A percentile compares a stretch with the other conserved stretches of the same genome.
Evolutionary conservation across 345 rosid genomes (phyloP).

Genomic region (Garcia nutans): DNA sequence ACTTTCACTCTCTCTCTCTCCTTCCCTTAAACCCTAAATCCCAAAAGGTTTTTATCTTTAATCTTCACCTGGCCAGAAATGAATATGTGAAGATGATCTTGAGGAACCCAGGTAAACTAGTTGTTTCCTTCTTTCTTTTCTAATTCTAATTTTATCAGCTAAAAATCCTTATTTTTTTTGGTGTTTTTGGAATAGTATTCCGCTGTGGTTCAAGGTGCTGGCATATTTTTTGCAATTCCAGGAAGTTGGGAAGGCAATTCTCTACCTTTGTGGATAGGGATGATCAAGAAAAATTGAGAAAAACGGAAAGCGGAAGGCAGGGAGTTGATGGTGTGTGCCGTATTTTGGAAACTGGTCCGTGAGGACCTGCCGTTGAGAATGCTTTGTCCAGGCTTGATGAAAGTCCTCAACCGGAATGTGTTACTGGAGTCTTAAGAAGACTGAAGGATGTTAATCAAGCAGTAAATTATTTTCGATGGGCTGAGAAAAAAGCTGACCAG

Average conservation of each 20-base stretch:
- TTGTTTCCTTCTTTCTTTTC: background rate
- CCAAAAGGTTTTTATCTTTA: background rate
- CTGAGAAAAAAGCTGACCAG: conserved; percentile 55
- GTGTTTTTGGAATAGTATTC: conserved; percentile 37
- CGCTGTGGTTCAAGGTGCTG: conserved; percentile 21
- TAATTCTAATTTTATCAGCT: background rate
- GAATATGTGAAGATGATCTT: conserved; percentile 15
- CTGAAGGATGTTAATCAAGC: conserved; percentile 61
- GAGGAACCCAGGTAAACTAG: conserved; percentile 19
- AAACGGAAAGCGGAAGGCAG: conserved; percentile 33
- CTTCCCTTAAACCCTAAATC: background rate
- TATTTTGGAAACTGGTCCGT: conserved; percentile 57
- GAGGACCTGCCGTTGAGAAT: conserved; percentile 70
- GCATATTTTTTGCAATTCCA: conserved; percentile 21
- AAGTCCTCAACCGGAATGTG: conserved; percentile 52
- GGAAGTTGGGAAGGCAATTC: conserved; percentile 28
- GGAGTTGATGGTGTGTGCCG: conserved; percentile 50
- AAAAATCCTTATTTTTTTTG: background rate
- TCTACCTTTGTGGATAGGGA: conserved; percentile 27
- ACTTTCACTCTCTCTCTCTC: background rate
- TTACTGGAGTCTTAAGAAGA: conserved; percentile 67
- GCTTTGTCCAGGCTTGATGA: conserved; percentile 50
- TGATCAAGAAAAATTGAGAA: conserved; percentile 37
- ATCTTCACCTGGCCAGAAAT: background rate
- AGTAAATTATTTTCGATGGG: conserved; percentile 68